Evolutionary conservation across 2,329 filamentous ascomycete genomes (phyloP).

Genomic region (Neopestalotiopsis rosae): DNA sequence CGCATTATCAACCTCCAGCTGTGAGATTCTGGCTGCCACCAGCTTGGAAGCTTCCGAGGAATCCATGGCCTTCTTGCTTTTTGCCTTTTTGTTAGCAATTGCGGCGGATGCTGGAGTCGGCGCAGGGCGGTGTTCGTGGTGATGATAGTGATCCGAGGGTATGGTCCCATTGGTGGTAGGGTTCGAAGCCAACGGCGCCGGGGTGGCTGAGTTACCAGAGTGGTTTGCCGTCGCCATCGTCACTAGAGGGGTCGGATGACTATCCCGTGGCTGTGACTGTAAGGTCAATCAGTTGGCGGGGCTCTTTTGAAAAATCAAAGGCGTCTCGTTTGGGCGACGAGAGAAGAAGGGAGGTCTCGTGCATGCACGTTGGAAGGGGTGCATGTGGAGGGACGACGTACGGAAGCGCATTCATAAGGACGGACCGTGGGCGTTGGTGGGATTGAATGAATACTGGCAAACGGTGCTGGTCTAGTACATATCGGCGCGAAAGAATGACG

Average conservation of each 20-base stretch:
- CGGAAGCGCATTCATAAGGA: conserved; percentile 7
- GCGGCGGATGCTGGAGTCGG: conserved; percentile 54
- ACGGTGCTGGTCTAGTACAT: conserved; percentile 1
- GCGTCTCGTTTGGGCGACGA: not conserved
- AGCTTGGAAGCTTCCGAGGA: conserved; percentile 90
- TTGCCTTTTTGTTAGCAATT: conserved; percentile 73
- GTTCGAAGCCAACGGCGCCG: conserved; percentile 35
- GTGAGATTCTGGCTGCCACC: conserved; percentile 90
- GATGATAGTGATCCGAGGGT: conserved; percentile 29
- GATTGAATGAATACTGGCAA: not conserved
- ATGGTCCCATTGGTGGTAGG: conserved; percentile 39
- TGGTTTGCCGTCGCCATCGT: conserved; percentile 44
- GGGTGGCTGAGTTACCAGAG: conserved; percentile 36
- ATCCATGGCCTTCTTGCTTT: conserved; percentile 84
- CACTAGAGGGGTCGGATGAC: conserved; percentile 22
- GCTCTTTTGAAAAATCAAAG: not conserved
- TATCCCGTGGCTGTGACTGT: conserved; percentile 16
- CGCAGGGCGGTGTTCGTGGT: conserved; percentile 47
- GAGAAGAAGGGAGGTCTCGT: not conserved
- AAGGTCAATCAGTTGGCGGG: not conserved
- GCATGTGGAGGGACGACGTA: conserved; percentile 15
- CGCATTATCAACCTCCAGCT: conserved; percentile 90
- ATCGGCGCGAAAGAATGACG: not conserved
- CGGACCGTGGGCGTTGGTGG: conserved; percentile 4
- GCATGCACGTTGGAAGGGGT: conserved; percentile 20